Percentiles rank a stretch among this genome's conserved stretches.
Conservation (phyloP, 257 asterid species). For the Nicotiana paniculata region DNA sequence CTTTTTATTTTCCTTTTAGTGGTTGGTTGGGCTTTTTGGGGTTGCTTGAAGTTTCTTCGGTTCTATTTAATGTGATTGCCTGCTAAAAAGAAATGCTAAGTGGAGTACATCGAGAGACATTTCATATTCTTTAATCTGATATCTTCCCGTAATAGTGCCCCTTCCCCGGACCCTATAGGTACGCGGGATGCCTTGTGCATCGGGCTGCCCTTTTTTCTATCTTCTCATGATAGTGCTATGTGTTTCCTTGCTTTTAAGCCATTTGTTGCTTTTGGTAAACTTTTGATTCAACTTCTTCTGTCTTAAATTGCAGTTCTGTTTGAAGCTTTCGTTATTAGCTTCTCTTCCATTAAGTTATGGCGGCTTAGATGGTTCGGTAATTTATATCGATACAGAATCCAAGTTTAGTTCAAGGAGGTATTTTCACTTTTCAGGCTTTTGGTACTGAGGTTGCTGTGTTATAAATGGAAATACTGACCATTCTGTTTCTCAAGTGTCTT, state of each 20-base stretch:
- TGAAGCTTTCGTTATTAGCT: slow-evolving; percentile 75
- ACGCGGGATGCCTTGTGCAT: too few relatives aligned
- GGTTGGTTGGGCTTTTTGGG: neutral
- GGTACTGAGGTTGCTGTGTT: slow-evolving; percentile 7
- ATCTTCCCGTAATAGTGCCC: neutral
- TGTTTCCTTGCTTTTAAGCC: neutral
- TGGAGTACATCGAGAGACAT: neutral
- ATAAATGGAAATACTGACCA: neutral
- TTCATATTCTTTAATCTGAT: neutral
- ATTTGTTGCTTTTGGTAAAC: neutral
- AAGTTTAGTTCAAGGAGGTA: slow-evolving; percentile 86
- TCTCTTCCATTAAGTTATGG: slow-evolving; percentile 67
- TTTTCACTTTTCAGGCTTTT: neutral
- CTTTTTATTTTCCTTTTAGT: neutral
- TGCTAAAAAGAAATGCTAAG: neutral
- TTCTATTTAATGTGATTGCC: neutral
- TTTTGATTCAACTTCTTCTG: neutral
- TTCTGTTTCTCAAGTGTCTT: neutral
- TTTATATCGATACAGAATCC: slow-evolving; percentile 85
- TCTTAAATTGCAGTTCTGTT: slow-evolving; percentile 50
- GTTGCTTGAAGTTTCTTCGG: neutral
- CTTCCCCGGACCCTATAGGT: too few relatives aligned
- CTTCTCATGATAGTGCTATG: neutral
- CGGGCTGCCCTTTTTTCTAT: too few relatives aligned
- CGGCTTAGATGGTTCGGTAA: slow-evolving; percentile 71